A percentile compares a stretch with the other conserved stretches of the same genome.
These are phyloP conservation scores for Corymbia maculata DNA, from an alignment of 345 rosid species.

Conservation along the genomic window DNA sequence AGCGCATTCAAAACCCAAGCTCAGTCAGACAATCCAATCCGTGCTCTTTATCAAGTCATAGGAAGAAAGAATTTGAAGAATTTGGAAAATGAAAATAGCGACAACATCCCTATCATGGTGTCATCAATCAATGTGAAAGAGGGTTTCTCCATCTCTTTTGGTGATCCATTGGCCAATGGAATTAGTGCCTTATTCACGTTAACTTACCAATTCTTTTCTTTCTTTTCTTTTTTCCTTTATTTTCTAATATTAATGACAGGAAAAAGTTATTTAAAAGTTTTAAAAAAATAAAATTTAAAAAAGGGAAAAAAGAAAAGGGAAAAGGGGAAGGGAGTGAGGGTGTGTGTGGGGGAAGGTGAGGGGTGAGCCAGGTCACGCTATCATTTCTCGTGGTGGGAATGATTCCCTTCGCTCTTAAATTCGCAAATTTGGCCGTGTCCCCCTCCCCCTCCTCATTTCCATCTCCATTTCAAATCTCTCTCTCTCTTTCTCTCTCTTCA, in stretches of 20 bases:
- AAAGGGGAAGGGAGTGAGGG: background rate
- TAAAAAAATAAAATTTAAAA: background rate
- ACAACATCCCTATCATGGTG: background rate
- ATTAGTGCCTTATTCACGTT: background rate
- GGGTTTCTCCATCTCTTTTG: background rate
- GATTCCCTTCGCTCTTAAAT: slow-evolving; percentile 14
- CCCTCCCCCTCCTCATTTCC: background rate
- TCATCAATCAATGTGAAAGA: background rate
- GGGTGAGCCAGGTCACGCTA: background rate
- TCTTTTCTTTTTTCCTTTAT: background rate
- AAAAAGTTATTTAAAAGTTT: too few relatives aligned
- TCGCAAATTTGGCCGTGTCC: background rate
- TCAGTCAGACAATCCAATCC: background rate
- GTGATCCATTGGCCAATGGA: background rate
- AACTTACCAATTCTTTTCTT: background rate
- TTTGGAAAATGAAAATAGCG: background rate
- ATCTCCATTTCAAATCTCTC: background rate
- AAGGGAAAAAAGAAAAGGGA: background rate
- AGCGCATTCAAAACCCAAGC: background rate
- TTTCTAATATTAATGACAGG: background rate
- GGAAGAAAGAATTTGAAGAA: background rate
- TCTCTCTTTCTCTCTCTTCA: background rate
- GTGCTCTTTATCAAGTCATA: background rate
- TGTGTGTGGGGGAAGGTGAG: background rate
- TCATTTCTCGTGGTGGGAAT: slow-evolving; percentile 34